Evolutionary conservation across 2,329 filamentous ascomycete species (phyloP).

Genomic region (Apiospora sp.): DNA sequence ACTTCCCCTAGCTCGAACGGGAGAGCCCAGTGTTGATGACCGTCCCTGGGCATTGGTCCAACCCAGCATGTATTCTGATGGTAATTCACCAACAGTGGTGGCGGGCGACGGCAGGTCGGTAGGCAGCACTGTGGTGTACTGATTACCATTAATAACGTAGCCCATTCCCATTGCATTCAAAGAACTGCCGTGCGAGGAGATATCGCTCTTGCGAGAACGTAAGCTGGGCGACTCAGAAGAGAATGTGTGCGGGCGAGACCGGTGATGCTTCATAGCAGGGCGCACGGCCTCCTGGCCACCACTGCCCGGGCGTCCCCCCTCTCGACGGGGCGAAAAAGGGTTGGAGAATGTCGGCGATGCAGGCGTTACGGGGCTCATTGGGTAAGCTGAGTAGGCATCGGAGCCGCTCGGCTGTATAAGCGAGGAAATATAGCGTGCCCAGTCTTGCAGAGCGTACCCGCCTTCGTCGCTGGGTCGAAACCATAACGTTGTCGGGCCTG

Average conservation of each 20-base stretch:
- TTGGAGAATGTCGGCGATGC: slow-evolving; percentile 62
- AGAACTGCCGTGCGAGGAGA: slow-evolving; percentile 61
- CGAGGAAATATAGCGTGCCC: slow-evolving; percentile 61
- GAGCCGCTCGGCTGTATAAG: slow-evolving; percentile 50
- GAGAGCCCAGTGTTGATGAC: slow-evolving; percentile 65
- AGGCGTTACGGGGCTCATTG: slow-evolving; percentile 60
- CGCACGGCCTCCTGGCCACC: slow-evolving; percentile 46
- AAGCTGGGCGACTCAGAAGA: slow-evolving; percentile 67
- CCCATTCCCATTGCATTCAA: slow-evolving; percentile 51
- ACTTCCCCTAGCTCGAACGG: slow-evolving; percentile 61
- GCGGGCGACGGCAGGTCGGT: slow-evolving; percentile 65
- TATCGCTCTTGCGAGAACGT: slow-evolving; percentile 67
- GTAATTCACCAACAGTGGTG: slow-evolving; percentile 59
- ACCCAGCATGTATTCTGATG: slow-evolving; percentile 65
- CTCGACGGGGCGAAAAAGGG: slow-evolving; percentile 55
- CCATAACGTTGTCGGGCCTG: slow-evolving; percentile 57
- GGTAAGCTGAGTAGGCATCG: slow-evolving; percentile 51
- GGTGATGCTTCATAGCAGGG: slow-evolving; percentile 53
- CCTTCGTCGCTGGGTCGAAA: slow-evolving; percentile 66
- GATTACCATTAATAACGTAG: slow-evolving; percentile 51
- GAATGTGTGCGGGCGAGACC: slow-evolving; percentile 59
- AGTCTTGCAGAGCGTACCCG: slow-evolving; percentile 63
- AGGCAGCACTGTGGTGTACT: slow-evolving; percentile 60
- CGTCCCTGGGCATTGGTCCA: slow-evolving; percentile 68
- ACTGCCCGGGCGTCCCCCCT: slow-evolving; percentile 54